Conservation (phyloP, 2,329 filamentous ascomycete genomes). For the Trichophyton mentagrophytes region DNA sequence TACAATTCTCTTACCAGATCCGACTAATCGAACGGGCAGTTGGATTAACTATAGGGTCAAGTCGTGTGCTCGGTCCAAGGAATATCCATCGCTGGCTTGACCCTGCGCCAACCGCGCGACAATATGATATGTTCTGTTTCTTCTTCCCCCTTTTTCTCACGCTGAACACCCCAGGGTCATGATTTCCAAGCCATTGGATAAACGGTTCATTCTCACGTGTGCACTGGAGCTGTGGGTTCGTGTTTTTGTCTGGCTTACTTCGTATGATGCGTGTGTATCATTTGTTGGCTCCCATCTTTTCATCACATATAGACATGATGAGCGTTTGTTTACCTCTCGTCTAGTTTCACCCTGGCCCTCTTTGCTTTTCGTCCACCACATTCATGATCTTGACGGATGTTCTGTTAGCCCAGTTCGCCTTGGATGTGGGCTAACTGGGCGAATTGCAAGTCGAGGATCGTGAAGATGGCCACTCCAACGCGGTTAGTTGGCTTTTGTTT, state of each 20-base stretch:
- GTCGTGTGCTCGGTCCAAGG: conserved; percentile 1
- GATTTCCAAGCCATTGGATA: background rate
- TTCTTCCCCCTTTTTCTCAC: background rate
- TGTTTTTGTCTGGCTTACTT: background rate
- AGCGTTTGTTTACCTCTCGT: background rate
- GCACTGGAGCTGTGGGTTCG: background rate
- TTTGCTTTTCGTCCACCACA: background rate
- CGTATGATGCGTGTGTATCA: background rate
- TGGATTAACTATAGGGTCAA: background rate
- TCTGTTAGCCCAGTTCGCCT: background rate
- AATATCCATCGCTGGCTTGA: background rate
- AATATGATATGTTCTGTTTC: background rate
- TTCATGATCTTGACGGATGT: background rate
- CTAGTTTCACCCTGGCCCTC: background rate
- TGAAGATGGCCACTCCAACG: background rate
- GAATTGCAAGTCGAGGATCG: background rate
- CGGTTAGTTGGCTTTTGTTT: conserved; percentile 1
- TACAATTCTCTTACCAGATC: background rate
- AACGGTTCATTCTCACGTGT: background rate
- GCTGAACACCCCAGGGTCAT: background rate
- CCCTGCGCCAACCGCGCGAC: background rate
- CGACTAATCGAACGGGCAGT: background rate
- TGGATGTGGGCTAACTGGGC: background rate
- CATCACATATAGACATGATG: too few relatives aligned
- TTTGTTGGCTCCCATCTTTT: background rate